These are phyloP conservation scores for Rhodocollybia butyracea DNA, from an alignment of 768 basidiomycete species.

Conservation along the genomic window DNA sequence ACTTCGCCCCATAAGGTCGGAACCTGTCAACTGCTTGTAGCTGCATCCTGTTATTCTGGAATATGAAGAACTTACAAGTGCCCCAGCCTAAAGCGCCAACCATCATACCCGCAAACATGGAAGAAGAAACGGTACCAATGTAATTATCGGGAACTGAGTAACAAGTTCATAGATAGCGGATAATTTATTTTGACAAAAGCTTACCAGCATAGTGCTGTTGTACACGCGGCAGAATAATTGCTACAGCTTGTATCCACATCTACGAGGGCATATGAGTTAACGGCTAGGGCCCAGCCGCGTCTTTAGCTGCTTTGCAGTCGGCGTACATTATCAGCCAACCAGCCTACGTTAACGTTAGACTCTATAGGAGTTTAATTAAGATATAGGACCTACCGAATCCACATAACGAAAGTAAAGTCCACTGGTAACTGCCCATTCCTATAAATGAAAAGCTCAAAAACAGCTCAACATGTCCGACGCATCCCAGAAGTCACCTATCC, in stretches of 20 bases:
- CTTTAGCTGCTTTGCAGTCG: constrained; percentile 9
- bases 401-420: constrained; percentile 78
- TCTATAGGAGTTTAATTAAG: too few species aligned
- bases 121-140: constrained; percentile 81
- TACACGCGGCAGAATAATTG: constrained; percentile 94
- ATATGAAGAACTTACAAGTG: constrained; percentile 56
- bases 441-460: too few species aligned
- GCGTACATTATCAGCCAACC: constrained; percentile 90
- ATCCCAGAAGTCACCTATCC: too few species aligned
- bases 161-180: too few species aligned
- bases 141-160: constrained; percentile 67
- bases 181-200: constrained; percentile 9
- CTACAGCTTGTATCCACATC: constrained; percentile 94
- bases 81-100: constrained; percentile 91
- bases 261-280: constrained; percentile 33
- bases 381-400: constrained; percentile 81
- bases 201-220: constrained; percentile 82
- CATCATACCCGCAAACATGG: constrained; percentile 98
- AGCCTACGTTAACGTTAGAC: too few species aligned
- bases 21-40: constrained; percentile 39
- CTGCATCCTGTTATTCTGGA: not conserved
- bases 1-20: constrained; percentile 85
- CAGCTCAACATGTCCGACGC: too few species aligned
- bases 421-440: constrained; percentile 90
- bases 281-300: not conserved